Evolutionary conservation across 768 basidiomycete genomes (phyloP).

Genomic region (Candolleomyces efflorescens): DNA sequence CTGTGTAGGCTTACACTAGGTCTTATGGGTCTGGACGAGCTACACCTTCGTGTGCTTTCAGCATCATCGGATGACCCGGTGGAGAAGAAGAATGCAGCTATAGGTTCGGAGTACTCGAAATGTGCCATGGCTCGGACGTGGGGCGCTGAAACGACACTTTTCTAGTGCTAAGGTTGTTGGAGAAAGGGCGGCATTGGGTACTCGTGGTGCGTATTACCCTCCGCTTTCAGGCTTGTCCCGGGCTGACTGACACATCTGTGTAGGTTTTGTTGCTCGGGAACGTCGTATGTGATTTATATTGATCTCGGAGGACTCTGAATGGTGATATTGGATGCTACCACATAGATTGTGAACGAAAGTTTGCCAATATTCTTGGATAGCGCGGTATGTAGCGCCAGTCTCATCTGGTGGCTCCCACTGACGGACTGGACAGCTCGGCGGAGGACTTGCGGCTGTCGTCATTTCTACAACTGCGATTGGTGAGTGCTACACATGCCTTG

Average conservation of each 20-base stretch:
- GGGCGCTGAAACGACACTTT: conserved; percentile 2
- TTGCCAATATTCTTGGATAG: conserved; percentile 80
- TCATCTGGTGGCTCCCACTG: neutral
- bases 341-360: conserved; percentile 75
- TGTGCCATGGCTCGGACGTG: neutral
- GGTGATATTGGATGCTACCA: too few species aligned
- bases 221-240: neutral
- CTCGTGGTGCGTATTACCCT: conserved; percentile 60
- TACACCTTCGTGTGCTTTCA: conserved; percentile 83
- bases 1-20: conserved; percentile 74
- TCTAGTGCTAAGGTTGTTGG: conserved; percentile 51
- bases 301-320: too few species aligned
- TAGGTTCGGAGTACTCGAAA: conserved; percentile 36
- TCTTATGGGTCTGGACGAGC: conserved; percentile 90
- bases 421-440: conserved; percentile 34
- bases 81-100: conserved; percentile 68
- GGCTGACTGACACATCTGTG: neutral
- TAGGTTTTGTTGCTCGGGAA: conserved; percentile 86
- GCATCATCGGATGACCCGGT: conserved; percentile 70
- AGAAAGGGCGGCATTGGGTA: conserved; percentile 85
- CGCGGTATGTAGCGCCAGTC: conserved; percentile 40
- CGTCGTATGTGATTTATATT: conserved; percentile 50
- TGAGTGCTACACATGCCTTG: conserved; percentile 19
- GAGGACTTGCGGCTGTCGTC: conserved; percentile 69
- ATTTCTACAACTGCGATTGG: conserved; percentile 78